Evolutionary conservation across 176 grass and related monocot genomes (phyloP).

Genomic region (Ananas comosus): DNA sequence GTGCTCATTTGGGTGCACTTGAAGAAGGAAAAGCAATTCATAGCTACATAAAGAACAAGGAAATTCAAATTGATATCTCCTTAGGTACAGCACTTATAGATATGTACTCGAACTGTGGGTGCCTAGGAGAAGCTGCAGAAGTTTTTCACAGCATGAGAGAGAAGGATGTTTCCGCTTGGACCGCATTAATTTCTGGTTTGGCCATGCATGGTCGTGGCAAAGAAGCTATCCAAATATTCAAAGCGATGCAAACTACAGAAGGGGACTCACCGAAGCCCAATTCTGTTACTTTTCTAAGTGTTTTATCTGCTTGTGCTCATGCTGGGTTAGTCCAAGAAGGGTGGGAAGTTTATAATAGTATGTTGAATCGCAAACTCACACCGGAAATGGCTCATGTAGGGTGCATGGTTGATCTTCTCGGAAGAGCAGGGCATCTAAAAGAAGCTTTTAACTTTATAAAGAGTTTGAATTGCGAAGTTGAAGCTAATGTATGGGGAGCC

Average conservation of each 20-base stretch:
- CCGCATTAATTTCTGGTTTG: constrained; percentile 2
- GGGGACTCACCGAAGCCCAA: not conserved
- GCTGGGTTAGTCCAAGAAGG: constrained; percentile 8
- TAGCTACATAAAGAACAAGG: not conserved
- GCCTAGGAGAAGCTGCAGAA: not conserved
- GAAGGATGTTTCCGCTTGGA: constrained; percentile 4
- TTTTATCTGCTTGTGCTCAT: constrained; percentile 6
- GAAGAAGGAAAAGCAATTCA: constrained; percentile 9
- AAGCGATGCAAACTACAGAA: not conserved
- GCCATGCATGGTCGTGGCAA: not conserved
- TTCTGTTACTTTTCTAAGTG: not conserved
- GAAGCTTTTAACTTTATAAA: not conserved
- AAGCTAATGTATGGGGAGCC: constrained; percentile 2
- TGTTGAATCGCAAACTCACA: not conserved
- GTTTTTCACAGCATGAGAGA: not conserved
- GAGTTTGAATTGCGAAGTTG: not conserved
- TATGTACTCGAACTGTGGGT: not conserved
- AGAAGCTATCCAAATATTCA: constrained; percentile 4
- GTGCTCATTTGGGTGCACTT: constrained; percentile 1
- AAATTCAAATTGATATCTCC: not conserved
- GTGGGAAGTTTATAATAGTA: not conserved
- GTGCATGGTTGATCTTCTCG: constrained; percentile 7
- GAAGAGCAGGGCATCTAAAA: not conserved
- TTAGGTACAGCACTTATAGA: constrained; percentile 8
- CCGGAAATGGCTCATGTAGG: not conserved